Percentiles rank a stretch among this genome's conserved stretches.
These are phyloP conservation scores for Panellus pusillus DNA, from an alignment of 768 basidiomycete genomes.

Conservation along the genomic window DNA sequence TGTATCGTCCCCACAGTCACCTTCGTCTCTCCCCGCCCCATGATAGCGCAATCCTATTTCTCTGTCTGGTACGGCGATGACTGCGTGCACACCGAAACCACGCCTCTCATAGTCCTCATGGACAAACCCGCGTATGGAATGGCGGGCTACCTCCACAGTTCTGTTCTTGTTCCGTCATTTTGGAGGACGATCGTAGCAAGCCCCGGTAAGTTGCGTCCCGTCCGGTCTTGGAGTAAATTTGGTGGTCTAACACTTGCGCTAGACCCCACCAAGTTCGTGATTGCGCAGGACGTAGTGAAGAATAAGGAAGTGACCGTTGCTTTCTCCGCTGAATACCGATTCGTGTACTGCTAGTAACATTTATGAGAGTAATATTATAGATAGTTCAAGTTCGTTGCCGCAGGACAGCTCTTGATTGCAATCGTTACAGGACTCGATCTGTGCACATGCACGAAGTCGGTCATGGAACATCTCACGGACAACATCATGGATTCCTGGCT, in stretches of 20 bases:
- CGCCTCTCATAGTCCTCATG: not conserved
- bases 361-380: no score
- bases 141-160: not conserved
- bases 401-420: no score
- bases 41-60: not conserved
- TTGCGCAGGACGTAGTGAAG: constrained; percentile 2
- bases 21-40: not conserved
- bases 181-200: not conserved
- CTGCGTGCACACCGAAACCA: not conserved
- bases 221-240: not conserved
- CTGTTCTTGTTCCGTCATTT: not conserved
- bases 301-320: not conserved
- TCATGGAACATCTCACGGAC: no score
- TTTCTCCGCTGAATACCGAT: constrained; percentile 1
- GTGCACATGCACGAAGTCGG: no score
- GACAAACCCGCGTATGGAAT: not conserved
- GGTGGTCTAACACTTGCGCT: not conserved
- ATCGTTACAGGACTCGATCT: not conserved
- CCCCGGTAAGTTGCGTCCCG: not conserved
- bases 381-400: no score
- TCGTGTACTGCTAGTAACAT: not conserved
- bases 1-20: not conserved
- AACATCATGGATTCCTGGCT: no score
- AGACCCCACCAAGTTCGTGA: constrained; percentile 2
- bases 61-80: not conserved